These are phyloP conservation scores for Hamamelis virginiana DNA, from an alignment of 164 flowering plant species.

Conservation along the genomic window DNA sequence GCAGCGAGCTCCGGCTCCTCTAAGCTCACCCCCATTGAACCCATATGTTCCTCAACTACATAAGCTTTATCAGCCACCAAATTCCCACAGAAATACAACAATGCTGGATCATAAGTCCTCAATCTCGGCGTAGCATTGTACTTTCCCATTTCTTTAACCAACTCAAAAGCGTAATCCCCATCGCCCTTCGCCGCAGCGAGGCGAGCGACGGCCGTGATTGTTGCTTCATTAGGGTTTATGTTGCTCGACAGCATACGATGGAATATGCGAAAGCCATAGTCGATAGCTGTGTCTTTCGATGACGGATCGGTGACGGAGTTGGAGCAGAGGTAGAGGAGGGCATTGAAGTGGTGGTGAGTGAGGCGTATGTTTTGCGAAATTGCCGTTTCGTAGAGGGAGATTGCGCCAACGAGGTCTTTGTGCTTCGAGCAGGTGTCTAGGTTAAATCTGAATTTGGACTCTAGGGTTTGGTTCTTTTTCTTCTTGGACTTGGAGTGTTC, in stretches of 20 bases:
- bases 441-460: conserved; percentile 41
- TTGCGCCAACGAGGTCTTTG: conserved; percentile 60
- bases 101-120: conserved; percentile 66
- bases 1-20: conserved; percentile 72
- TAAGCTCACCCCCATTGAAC: conserved; percentile 31
- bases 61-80: conserved; percentile 65
- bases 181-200: conserved; percentile 77
- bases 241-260: conserved; percentile 41
- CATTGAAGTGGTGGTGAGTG: conserved; percentile 52
- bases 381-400: conserved; percentile 62
- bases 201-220: conserved; percentile 65
- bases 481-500: conserved; percentile 13
- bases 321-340: conserved; percentile 76
- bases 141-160: conserved; percentile 48
- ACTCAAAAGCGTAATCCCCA: conserved; percentile 57
- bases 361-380: conserved; percentile 38
- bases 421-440: conserved; percentile 63
- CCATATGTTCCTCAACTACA: conserved; percentile 72
- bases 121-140: conserved; percentile 43
- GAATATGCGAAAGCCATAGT: conserved; percentile 58
- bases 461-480: conserved; percentile 43
- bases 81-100: conserved; percentile 57
- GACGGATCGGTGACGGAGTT: conserved; percentile 30
- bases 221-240: conserved; percentile 70
- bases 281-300: conserved; percentile 32